These are phyloP conservation scores for Nyctanthes arbortristis DNA, from an alignment of 257 asterid species.

Conservation along the genomic window DNA sequence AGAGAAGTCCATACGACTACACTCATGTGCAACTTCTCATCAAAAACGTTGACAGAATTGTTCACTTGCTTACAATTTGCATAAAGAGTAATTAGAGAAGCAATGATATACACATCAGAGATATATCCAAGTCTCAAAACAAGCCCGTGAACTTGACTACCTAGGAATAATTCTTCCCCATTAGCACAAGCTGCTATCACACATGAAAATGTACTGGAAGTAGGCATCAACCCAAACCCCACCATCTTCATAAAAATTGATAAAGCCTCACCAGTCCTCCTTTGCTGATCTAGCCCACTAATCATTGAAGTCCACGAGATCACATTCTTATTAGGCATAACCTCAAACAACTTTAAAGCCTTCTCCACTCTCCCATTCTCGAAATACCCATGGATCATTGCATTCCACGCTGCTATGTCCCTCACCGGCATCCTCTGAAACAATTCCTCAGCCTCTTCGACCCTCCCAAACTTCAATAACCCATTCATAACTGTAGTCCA, in stretches of 20 bases:
- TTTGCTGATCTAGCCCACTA: constrained; percentile 72
- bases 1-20: constrained; percentile 93
- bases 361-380: constrained; percentile 56
- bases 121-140: constrained; percentile 54
- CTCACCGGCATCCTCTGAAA: constrained; percentile 65
- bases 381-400: constrained; percentile 73
- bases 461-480: constrained; percentile 53
- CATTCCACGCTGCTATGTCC: constrained; percentile 84
- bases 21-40: constrained; percentile 53
- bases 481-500: constrained; percentile 80
- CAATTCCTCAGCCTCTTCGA: constrained; percentile 64
- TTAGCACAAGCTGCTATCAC: constrained; percentile 70
- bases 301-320: constrained; percentile 86
- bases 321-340: constrained; percentile 63
- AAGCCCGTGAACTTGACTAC: constrained; percentile 64
- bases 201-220: constrained; percentile 62
- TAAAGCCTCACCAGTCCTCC: constrained; percentile 67
- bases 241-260: constrained; percentile 54
- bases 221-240: constrained; percentile 49
- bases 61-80: constrained; percentile 61
- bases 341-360: constrained; percentile 53
- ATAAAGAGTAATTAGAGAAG: constrained; percentile 71
- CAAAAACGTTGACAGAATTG: constrained; percentile 47
- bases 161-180: constrained; percentile 36
- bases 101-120: constrained; percentile 50